A percentile compares a stretch with the other conserved stretches of the same genome.
phyloP scores from a whole-genome alignment of 352 stramenopile genomes.

The Globisporangium orthogonon region DNA sequence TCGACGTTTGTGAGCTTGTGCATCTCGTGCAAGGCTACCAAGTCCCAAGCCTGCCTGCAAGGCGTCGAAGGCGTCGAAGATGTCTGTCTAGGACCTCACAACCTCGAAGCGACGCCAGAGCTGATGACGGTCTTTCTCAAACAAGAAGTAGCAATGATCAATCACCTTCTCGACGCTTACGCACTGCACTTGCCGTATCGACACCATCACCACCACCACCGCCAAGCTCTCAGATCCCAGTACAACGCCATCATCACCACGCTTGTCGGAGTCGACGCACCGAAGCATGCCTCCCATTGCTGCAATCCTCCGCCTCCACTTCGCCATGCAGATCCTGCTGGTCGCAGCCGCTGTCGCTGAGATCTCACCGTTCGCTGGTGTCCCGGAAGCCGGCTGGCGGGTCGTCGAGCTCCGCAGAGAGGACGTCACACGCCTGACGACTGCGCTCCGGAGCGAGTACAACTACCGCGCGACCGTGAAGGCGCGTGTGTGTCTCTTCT shows the following conservation, averaged over 20 bases:
- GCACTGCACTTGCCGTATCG: not conserved
- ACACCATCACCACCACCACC: not conserved
- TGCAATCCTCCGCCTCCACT: not conserved
- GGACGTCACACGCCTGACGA: conserved; percentile 1
- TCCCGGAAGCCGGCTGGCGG: not conserved
- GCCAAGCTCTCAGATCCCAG: not conserved
- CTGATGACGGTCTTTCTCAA: not conserved
- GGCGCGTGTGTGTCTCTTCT: conserved; percentile 69
- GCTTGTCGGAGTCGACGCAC: too few relatives aligned
- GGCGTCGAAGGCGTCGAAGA: too few relatives aligned
- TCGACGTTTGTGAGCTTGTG: conserved; percentile 88
- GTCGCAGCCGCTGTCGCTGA: not conserved
- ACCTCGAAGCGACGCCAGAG: not conserved
- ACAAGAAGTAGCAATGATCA: not conserved
- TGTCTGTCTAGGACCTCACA: too few relatives aligned
- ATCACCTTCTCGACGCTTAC: not conserved
- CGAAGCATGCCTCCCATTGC: not conserved
- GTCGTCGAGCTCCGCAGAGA: conserved; percentile 2
- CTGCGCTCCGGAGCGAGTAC: conserved; percentile 9
- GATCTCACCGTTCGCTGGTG: not conserved
- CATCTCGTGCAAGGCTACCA: conserved; percentile 23
- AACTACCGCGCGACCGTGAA: conserved; percentile 92
- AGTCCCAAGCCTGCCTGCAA: too few relatives aligned
- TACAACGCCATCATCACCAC: not conserved
- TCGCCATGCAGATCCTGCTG: not conserved